Conservation (phyloP, 371 early-diverging fungal genomes). For the Chytridium lagenaria region DNA sequence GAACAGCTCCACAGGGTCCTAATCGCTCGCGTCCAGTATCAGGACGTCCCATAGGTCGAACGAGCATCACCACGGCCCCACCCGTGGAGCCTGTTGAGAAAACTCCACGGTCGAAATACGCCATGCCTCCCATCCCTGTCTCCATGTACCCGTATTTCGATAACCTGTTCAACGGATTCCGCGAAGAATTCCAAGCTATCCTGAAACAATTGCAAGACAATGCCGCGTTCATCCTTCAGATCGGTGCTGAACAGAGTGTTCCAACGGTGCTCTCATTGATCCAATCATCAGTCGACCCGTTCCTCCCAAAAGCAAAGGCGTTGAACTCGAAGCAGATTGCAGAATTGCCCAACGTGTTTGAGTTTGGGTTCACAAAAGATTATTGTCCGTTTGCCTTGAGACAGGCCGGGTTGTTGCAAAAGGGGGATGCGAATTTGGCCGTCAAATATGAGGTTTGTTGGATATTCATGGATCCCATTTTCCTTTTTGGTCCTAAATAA, state of each 20-base stretch:
- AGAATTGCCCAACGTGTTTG: slow-evolving; percentile 38
- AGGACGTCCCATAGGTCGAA: background rate
- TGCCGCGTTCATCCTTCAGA: slow-evolving; percentile 24
- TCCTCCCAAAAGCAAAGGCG: slow-evolving; percentile 49
- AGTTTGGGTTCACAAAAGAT: slow-evolving; percentile 53
- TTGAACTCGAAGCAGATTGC: slow-evolving; percentile 38
- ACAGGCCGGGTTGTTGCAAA: slow-evolving; percentile 40
- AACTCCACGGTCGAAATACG: background rate
- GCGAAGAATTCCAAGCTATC: slow-evolving; percentile 43
- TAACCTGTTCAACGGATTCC: slow-evolving; percentile 49
- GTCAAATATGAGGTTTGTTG: slow-evolving; percentile 47
- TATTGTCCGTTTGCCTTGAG: slow-evolving; percentile 55
- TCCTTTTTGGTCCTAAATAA: background rate
- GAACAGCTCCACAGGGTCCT: background rate
- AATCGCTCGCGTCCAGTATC: background rate
- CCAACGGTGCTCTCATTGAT: slow-evolving; percentile 44
- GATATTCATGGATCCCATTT: background rate
- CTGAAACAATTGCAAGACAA: slow-evolving; percentile 36
- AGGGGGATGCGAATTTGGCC: slow-evolving; percentile 39
- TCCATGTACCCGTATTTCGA: slow-evolving; percentile 45
- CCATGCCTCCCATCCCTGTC: slow-evolving; percentile 33
- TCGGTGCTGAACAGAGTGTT: slow-evolving; percentile 38
- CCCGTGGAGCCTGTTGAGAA: background rate
- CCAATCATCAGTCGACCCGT: slow-evolving; percentile 49
- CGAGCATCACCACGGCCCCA: background rate